Percentiles rank a stretch among this genome's conserved stretches.
Evolutionary conservation across 2,329 filamentous ascomycete genomes (phyloP).

Genomic region (Nemania bipapillata): DNA sequence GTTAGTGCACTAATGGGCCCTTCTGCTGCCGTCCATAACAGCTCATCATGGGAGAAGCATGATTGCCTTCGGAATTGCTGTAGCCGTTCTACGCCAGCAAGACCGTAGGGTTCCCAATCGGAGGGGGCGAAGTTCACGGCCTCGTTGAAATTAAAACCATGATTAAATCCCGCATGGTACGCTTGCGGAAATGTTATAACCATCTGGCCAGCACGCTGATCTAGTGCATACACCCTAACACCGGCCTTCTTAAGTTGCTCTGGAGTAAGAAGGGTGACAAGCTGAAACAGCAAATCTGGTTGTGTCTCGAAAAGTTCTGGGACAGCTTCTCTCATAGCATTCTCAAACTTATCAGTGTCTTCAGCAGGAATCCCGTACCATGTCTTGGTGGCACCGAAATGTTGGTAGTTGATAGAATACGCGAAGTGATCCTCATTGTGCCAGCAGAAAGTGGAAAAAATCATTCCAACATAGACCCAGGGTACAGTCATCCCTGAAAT

Average conservation of each 20-base stretch:
- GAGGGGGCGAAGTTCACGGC: constrained; percentile 96
- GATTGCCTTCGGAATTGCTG: constrained; percentile 90
- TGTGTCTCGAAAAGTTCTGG: constrained; percentile 97
- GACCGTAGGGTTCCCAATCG: constrained; percentile 94
- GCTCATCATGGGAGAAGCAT: constrained; percentile 96
- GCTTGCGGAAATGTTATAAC: constrained; percentile 97
- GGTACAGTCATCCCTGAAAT: constrained; percentile 99
- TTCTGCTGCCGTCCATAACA: constrained; percentile 89
- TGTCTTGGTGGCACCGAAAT: constrained; percentile 97
- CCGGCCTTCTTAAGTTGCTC: constrained; percentile 93
- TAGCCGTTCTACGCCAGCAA: constrained; percentile 84
- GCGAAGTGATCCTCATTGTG: constrained; percentile 98
- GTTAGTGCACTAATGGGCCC: constrained; percentile 73
- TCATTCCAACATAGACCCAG: constrained; percentile 99
- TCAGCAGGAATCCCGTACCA: constrained; percentile 98
- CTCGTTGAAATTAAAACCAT: constrained; percentile 98
- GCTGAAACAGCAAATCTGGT: constrained; percentile 92
- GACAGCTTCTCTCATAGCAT: constrained; percentile 93
- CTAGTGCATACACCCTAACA: constrained; percentile 91
- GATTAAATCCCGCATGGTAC: constrained; percentile 98
- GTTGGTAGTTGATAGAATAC: constrained; percentile 98
- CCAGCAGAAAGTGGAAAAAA: constrained; percentile 99
- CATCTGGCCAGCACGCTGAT: constrained; percentile 94
- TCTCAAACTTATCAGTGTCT: constrained; percentile 93
- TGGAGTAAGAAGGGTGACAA: constrained; percentile 94